Evolutionary conservation across 805 yeast genomes (phyloP), one percentile per base, ranked within the genome.

Genomic region (Suhomyces sp.): DNA sequence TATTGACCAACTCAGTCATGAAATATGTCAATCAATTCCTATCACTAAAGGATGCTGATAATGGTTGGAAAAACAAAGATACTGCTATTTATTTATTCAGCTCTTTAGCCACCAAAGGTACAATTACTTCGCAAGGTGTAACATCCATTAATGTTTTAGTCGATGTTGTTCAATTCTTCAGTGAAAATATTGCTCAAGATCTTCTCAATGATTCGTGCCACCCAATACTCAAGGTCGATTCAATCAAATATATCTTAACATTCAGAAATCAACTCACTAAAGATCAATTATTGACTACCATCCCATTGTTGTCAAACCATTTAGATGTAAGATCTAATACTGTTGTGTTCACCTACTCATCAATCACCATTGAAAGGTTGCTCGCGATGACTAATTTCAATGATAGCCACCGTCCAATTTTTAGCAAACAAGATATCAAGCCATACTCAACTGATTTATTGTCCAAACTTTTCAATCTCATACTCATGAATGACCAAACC

Each of bases 221-320:
- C 50, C 88, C 95, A 8, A 85, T 93, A 33, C 68, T 93, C 47
- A 82, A 79, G 51, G 91, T 88, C 31, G 98, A 91, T 60, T 95
- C 98, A 3, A 88, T 93, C 57, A 87, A 88, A 56, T 95, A 83
- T 56, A 83, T 93, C 39, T 81, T 83, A 63, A 79, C 81, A 2
- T 93, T 93, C 65, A 77, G 98, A 66, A 90, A 91, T 58, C 98
- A 93, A 65, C 69, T 93, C 40, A 87, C 93, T 5, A 90, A 88
- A 53, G 83, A 76, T 6, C 97, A 91, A 56, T 66, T 93, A 19
- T 56, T 78, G 7, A 83, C 86, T 41, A 79, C 93, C 1, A 72
- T 93, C 58, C 95, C 96, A 11, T 65, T 87, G 26, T 65, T 93
- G 40, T 77, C 88, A 8, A 70, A 72, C 11, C 88, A 86, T 54